Conservation (phyloP, 345 rosid genomes). For the Microcos paniculata region DNA sequence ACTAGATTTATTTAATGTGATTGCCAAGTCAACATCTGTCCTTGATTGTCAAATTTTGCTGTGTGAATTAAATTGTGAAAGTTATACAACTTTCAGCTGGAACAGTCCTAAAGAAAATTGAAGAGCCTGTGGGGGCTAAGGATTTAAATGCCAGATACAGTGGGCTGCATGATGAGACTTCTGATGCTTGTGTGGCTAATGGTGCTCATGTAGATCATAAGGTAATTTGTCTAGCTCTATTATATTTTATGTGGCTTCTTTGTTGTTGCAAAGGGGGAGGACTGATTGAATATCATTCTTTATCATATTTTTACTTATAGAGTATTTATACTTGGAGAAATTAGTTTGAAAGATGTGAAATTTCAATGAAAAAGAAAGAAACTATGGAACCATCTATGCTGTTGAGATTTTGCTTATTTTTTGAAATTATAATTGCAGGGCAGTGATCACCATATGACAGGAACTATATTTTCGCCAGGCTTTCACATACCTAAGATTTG, state of each 20-base stretch:
- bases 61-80: not conserved
- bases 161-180: conserved; percentile 23
- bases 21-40: not conserved
- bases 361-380: not conserved
- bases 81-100: conserved; percentile 31
- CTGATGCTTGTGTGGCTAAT: conserved; percentile 27
- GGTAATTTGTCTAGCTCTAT: conserved; percentile 34
- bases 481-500: conserved; percentile 47
- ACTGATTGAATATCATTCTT: not conserved
- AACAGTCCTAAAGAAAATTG: conserved; percentile 39
- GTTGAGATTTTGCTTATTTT: conserved; percentile 9
- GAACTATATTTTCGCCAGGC: conserved; percentile 65
- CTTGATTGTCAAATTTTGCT: not conserved
- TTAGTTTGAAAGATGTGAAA: not conserved
- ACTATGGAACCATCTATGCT: not conserved
- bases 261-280: not conserved
- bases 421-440: conserved; percentile 37
- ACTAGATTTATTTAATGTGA: not conserved
- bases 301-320: not conserved
- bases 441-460: conserved; percentile 24
- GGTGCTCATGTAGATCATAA: conserved; percentile 30
- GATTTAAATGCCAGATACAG: conserved; percentile 27
- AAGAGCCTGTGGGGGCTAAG: conserved; percentile 30
- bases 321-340: not conserved
- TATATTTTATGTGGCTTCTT: not conserved